Evolutionary conservation across 495 filamentous ascomycete species (phyloP).

Genomic region (Tuber borchii): DNA sequence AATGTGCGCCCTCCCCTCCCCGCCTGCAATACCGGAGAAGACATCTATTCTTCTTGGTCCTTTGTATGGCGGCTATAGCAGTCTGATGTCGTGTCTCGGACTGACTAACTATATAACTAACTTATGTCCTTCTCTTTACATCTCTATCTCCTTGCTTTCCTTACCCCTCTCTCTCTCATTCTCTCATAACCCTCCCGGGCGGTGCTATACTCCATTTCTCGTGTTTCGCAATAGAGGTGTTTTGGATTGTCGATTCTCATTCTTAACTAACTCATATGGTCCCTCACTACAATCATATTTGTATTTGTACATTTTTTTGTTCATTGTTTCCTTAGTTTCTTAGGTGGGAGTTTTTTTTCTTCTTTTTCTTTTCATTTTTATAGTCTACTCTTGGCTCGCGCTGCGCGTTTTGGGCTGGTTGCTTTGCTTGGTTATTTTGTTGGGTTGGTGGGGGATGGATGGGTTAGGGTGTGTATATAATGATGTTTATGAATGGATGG

Average conservation of each 20-base stretch:
- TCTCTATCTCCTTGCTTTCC: not conserved
- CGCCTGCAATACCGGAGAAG: not conserved
- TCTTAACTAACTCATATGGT: slow-evolving; percentile 5
- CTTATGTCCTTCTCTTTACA: not conserved
- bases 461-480: not conserved
- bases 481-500: not conserved
- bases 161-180: not conserved
- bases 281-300: slow-evolving; percentile 19
- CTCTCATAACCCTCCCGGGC: not conserved
- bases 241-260: slow-evolving; percentile 8
- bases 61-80: not conserved
- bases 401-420: not conserved
- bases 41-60: not conserved
- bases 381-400: slow-evolving; percentile 7
- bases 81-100: not conserved
- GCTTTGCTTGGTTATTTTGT: not conserved
- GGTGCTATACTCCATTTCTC: slow-evolving; percentile 7
- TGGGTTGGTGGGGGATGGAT: not conserved
- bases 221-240: slow-evolving; percentile 12
- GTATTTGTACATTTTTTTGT: slow-evolving; percentile 5
- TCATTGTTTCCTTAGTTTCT: slow-evolving; percentile 20
- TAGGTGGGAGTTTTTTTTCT: slow-evolving; percentile 3
- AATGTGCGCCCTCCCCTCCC: not conserved
- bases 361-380: slow-evolving; percentile 12
- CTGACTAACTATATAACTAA: slow-evolving; percentile 2